A percentile compares a stretch with the other conserved stretches of the same genome.
phyloP scores from a whole-genome alignment of 331 rosid species.

The Erythrophleum ivorense region DNA sequence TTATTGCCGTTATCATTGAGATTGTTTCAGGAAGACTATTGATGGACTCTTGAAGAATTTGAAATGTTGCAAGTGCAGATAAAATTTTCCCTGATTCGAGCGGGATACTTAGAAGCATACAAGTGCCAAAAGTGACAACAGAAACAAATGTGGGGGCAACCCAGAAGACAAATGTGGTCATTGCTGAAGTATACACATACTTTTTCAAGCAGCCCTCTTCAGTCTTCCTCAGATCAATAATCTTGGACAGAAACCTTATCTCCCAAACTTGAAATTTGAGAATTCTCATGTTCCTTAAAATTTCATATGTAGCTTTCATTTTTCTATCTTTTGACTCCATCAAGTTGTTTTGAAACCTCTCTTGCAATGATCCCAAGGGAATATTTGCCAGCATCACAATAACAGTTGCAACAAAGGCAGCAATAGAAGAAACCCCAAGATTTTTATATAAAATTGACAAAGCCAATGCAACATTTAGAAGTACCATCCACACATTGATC shows the following conservation, averaged over 20 bases:
- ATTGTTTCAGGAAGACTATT: slow-evolving; percentile 73
- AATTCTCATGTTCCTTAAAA: slow-evolving; percentile 82
- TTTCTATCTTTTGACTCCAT: slow-evolving; percentile 84
- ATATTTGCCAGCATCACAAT: slow-evolving; percentile 67
- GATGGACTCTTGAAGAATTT: slow-evolving; percentile 84
- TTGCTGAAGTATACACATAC: slow-evolving; percentile 56
- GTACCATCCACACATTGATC: slow-evolving; percentile 68
- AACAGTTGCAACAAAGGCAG: slow-evolving; percentile 67
- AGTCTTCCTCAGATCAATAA: slow-evolving; percentile 58
- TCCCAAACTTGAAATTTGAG: slow-evolving; percentile 95
- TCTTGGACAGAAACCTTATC: slow-evolving; percentile 78
- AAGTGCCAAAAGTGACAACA: slow-evolving; percentile 69
- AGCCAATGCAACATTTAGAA: slow-evolving; percentile 62
- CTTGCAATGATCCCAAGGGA: slow-evolving; percentile 72
- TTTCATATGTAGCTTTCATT: slow-evolving; percentile 78
- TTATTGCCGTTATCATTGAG: slow-evolving; percentile 75
- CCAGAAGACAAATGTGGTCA: slow-evolving; percentile 67
- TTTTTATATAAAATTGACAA: slow-evolving; percentile 68
- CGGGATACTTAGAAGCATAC: slow-evolving; percentile 74
- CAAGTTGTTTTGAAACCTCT: slow-evolving; percentile 70
- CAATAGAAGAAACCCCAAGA: slow-evolving; percentile 73
- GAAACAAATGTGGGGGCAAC: slow-evolving; percentile 88
- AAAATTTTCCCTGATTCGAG: slow-evolving; percentile 87
- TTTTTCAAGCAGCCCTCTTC: slow-evolving; percentile 71
- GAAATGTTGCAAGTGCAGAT: slow-evolving; percentile 83